A percentile compares a stretch with the other conserved stretches of the same genome.
Conservation (phyloP, 2,329 filamentous ascomycete species). For the Fusarium haematococcum region DNA sequence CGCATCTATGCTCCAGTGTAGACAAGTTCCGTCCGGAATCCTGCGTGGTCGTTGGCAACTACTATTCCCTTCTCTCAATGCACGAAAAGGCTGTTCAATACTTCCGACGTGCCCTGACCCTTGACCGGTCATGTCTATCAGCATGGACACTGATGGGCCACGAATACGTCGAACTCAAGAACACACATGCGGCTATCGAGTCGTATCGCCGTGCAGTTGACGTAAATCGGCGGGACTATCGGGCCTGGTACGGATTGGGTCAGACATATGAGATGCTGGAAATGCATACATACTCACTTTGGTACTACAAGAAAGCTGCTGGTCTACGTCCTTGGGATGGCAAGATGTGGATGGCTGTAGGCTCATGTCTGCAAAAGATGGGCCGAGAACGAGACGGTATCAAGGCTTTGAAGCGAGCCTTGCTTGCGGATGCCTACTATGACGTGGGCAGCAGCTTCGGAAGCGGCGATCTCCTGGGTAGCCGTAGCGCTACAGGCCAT, state of each 20-base stretch:
- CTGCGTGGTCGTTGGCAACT: slow-evolving; percentile 96
- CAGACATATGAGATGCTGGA: slow-evolving; percentile 98
- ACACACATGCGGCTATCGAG: slow-evolving; percentile 97
- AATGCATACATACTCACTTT: slow-evolving; percentile 96
- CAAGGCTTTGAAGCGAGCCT: slow-evolving; percentile 91
- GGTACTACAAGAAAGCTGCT: slow-evolving; percentile 97
- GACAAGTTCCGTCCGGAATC: slow-evolving; percentile 98
- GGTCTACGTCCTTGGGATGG: slow-evolving; percentile 94
- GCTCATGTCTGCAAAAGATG: slow-evolving; percentile 91
- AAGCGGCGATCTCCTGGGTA: slow-evolving; percentile 59
- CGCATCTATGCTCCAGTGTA: slow-evolving; percentile 88
- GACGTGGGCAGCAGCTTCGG: slow-evolving; percentile 71
- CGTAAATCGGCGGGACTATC: slow-evolving; percentile 94
- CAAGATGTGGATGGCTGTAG: slow-evolving; percentile 99
- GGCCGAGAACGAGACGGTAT: slow-evolving; percentile 89
- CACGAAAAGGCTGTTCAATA: slow-evolving; percentile 99
- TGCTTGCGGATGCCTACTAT: slow-evolving; percentile 89
- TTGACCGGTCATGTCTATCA: slow-evolving; percentile 90
- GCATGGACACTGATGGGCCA: slow-evolving; percentile 99
- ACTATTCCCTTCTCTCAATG: slow-evolving; percentile 92
- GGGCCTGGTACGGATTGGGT: slow-evolving; percentile 96
- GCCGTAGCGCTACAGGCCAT: slow-evolving; percentile 64
- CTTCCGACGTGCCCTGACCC: slow-evolving; percentile 89
- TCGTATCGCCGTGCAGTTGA: slow-evolving; percentile 96
- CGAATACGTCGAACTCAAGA: slow-evolving; percentile 98